phyloP scores from a whole-genome alignment of 1,284 basidiomycete species.

The Pisolithus thermaeus region DNA sequence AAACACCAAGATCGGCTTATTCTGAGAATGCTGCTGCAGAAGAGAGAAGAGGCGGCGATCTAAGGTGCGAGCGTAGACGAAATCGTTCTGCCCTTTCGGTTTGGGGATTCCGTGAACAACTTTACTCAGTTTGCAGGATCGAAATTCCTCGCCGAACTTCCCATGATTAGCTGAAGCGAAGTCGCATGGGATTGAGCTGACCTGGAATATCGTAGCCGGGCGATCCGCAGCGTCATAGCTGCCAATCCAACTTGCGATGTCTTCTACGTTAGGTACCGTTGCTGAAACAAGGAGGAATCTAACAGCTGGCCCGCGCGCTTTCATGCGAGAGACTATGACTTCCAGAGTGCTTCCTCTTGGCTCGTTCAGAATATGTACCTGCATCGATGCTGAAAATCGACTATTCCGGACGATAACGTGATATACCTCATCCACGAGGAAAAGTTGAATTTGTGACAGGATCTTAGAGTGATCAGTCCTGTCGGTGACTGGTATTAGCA shows the following conservation, averaged over 20 bases:
- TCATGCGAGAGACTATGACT: slow-evolving; percentile 92
- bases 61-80: slow-evolving; percentile 67
- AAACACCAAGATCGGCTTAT: slow-evolving; percentile 83
- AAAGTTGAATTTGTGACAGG: slow-evolving; percentile 65
- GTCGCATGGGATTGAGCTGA: slow-evolving; percentile 23
- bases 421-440: slow-evolving; percentile 86
- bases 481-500: slow-evolving; percentile 8
- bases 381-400: slow-evolving; percentile 1
- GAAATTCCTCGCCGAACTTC: slow-evolving; percentile 88
- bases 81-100: slow-evolving; percentile 68
- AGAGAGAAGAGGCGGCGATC: slow-evolving; percentile 72
- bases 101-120: slow-evolving; percentile 62
- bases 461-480: slow-evolving; percentile 65
- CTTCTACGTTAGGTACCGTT: slow-evolving; percentile 89
- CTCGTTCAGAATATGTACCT: slow-evolving; percentile 94
- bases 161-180: neutral
- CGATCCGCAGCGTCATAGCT: slow-evolving; percentile 28
- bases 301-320: slow-evolving; percentile 58
- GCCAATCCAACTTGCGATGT: slow-evolving; percentile 90
- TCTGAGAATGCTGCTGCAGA: slow-evolving; percentile 62
- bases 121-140: slow-evolving; percentile 78
- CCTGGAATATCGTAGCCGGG: slow-evolving; percentile 71
- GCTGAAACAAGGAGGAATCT: slow-evolving; percentile 90
- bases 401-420: neutral
- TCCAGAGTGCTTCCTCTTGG: slow-evolving; percentile 86